phyloP scores from a whole-genome alignment of 179 eudicot genomes.

The Nepenthes alata region DNA sequence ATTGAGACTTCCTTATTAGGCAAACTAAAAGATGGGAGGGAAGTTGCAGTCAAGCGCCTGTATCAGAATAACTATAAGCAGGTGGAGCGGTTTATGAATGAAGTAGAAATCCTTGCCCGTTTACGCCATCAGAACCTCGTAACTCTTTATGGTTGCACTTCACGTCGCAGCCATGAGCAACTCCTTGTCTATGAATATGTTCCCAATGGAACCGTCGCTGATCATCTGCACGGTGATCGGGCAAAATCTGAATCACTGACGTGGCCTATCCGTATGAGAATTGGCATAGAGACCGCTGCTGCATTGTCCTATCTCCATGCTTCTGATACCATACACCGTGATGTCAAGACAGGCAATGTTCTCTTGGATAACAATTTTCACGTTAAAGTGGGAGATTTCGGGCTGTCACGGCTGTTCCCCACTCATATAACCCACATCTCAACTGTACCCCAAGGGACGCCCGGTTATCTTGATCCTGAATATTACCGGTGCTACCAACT shows the following conservation, averaged over 20 bases:
- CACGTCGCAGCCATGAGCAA: conserved; percentile 44
- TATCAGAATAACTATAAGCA: conserved; percentile 61
- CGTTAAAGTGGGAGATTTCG: conserved; percentile 83
- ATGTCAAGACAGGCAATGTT: conserved; percentile 68
- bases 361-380: conserved; percentile 41
- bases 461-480: conserved; percentile 80
- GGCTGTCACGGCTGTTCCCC: conserved; percentile 67
- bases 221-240: conserved; percentile 46
- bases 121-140: conserved; percentile 61
- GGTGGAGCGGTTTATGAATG: conserved; percentile 62
- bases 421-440: conserved; percentile 55
- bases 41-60: conserved; percentile 76
- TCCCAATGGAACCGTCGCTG: conserved; percentile 68
- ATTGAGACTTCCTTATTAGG: conserved; percentile 22
- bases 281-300: conserved; percentile 60
- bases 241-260: conserved; percentile 25
- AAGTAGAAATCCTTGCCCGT: conserved; percentile 49
- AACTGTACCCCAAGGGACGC: conserved; percentile 86
- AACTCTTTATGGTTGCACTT: conserved; percentile 72
- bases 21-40: conserved; percentile 58
- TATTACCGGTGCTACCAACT: conserved; percentile 69
- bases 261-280: conserved; percentile 57
- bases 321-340: conserved; percentile 65
- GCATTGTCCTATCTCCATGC: conserved; percentile 68
- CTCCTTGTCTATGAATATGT: conserved; percentile 77